Percentiles rank a stretch among this genome's conserved stretches.
These are phyloP conservation scores for Lichtheimia corymbifera DNA, from an alignment of 371 early-diverging fungal species.

Conservation along the genomic window DNA sequence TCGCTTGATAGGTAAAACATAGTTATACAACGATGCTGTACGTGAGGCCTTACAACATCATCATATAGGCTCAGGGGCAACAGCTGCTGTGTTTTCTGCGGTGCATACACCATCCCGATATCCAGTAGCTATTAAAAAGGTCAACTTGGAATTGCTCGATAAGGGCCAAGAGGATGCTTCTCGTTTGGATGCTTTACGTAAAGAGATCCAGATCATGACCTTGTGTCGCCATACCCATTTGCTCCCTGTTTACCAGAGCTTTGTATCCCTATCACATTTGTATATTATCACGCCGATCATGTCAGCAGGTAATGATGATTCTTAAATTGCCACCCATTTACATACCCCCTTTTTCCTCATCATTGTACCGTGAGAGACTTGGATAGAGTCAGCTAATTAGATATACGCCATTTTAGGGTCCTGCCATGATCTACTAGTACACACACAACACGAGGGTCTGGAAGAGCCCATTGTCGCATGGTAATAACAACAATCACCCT, in stretches of 20 bases:
- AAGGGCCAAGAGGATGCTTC: conserved; percentile 19
- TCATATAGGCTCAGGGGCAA: conserved; percentile 38
- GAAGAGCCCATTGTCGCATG: conserved; percentile 39
- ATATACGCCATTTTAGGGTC: conserved; percentile 25
- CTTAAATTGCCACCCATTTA: neutral
- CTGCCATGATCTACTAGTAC: conserved; percentile 37
- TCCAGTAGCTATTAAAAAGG: conserved; percentile 42
- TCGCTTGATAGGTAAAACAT: conserved; percentile 10
- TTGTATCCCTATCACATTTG: conserved; percentile 58
- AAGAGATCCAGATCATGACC: conserved; percentile 77
- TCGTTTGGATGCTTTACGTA: conserved; percentile 38
- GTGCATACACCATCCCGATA: conserved; percentile 29
- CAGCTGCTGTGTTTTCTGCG: conserved; percentile 44
- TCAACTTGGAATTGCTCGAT: conserved; percentile 30
- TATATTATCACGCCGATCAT: conserved; percentile 72
- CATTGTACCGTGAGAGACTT: neutral
- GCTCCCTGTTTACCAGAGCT: conserved; percentile 66
- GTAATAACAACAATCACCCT: conserved; percentile 9
- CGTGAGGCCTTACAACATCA: neutral
- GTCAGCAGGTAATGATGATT: conserved; percentile 50
- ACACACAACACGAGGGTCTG: conserved; percentile 27
- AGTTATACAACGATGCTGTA: neutral
- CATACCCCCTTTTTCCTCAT: neutral
- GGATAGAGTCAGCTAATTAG: neutral
- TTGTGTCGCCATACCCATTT: conserved; percentile 69